These are phyloP conservation scores for Pholiota conissans DNA, from an alignment of 768 basidiomycete genomes.

Conservation along the genomic window DNA sequence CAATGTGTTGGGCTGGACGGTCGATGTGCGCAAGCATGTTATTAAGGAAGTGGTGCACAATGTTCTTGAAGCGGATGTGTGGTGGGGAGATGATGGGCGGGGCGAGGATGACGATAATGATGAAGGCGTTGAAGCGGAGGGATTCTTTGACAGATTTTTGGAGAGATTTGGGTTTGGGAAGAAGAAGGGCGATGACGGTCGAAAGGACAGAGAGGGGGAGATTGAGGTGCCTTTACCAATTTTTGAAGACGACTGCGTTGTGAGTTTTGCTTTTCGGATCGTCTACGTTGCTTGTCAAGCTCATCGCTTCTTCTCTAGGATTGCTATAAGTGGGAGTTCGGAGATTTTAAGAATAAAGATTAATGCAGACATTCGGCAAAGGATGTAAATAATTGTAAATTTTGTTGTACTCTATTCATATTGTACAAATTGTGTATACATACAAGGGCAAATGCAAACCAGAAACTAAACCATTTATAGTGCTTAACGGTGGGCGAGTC, in stretches of 20 bases:
- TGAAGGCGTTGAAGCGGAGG: slow-evolving; percentile 28
- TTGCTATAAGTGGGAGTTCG: slow-evolving; percentile 79
- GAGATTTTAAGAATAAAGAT: slow-evolving; percentile 33
- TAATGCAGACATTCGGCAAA: background rate
- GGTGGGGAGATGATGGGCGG: slow-evolving; percentile 45
- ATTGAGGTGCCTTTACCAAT: slow-evolving; percentile 57
- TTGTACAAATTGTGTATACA: too few relatives aligned
- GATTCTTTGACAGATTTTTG: slow-evolving; percentile 3
- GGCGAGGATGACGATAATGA: slow-evolving; percentile 28
- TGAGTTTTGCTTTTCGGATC: slow-evolving; percentile 23
- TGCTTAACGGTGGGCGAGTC: too few relatives aligned
- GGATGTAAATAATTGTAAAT: too few relatives aligned
- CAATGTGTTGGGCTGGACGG: slow-evolving; percentile 74
- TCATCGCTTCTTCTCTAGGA: slow-evolving; percentile 44
- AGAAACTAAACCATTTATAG: too few relatives aligned
- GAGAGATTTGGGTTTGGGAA: background rate
- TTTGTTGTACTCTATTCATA: too few relatives aligned
- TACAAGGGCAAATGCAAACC: too few relatives aligned
- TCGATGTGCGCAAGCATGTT: slow-evolving; percentile 76
- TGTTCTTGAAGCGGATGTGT: slow-evolving; percentile 50
- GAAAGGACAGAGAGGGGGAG: slow-evolving; percentile 27
- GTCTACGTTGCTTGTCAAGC: background rate
- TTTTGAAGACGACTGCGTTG: slow-evolving; percentile 67
- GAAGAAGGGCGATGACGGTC: background rate
- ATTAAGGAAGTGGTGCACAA: slow-evolving; percentile 70